Conservation (phyloP, 768 basidiomycete species). For the Leucocoprinus sp. region DNA sequence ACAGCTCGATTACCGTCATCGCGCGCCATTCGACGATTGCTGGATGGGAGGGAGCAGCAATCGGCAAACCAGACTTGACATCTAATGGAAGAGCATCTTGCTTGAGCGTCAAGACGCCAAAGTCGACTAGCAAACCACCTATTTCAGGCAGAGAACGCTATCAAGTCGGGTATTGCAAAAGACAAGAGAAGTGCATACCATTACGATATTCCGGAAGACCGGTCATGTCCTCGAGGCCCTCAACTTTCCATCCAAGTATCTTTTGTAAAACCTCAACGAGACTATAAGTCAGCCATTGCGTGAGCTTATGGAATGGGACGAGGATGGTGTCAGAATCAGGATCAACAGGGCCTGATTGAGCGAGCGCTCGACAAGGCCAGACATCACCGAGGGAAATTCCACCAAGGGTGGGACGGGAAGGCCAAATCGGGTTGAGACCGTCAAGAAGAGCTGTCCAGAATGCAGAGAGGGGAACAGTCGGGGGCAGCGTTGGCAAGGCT, state of each 20-base stretch:
- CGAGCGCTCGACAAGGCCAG: slow-evolving; percentile 72
- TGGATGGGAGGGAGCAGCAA: slow-evolving; percentile 68
- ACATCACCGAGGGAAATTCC: slow-evolving; percentile 82
- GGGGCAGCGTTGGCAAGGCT: slow-evolving; percentile 32
- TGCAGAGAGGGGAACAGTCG: slow-evolving; percentile 58
- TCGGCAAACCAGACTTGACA: slow-evolving; percentile 45
- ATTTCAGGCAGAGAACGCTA: not conserved
- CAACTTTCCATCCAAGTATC: slow-evolving; percentile 72
- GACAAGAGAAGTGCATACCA: slow-evolving; percentile 35
- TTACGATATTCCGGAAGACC: slow-evolving; percentile 95
- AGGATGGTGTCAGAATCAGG: slow-evolving; percentile 53
- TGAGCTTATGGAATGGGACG: slow-evolving; percentile 95
- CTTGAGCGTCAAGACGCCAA: slow-evolving; percentile 69
- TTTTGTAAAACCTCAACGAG: slow-evolving; percentile 78
- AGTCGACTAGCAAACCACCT: slow-evolving; percentile 87
- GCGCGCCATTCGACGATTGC: slow-evolving; percentile 96
- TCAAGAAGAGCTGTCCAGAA: slow-evolving; percentile 81
- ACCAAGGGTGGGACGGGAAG: slow-evolving; percentile 60
- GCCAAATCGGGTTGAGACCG: slow-evolving; percentile 86
- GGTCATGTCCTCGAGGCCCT: slow-evolving; percentile 78
- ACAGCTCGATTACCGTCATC: slow-evolving; percentile 91
- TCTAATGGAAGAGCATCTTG: slow-evolving; percentile 45
- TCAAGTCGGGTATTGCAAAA: slow-evolving; percentile 1
- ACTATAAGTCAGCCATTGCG: slow-evolving; percentile 89
- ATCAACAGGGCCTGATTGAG: slow-evolving; percentile 14